These are phyloP conservation scores for Cryptococcus sp. DNA, from an alignment of 1,284 basidiomycete genomes.

Conservation along the genomic window DNA sequence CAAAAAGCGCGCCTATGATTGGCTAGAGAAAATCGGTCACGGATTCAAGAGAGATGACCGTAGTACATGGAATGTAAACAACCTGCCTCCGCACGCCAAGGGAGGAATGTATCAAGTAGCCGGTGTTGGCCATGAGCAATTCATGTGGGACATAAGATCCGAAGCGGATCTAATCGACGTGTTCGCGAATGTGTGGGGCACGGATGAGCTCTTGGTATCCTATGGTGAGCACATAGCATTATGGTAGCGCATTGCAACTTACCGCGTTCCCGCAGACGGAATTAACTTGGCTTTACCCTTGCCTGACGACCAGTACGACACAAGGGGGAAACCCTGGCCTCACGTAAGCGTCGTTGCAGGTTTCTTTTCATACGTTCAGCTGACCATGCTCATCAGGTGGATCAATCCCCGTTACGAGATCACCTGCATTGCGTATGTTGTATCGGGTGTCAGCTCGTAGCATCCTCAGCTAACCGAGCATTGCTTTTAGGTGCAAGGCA, in stretches of 20 bases:
- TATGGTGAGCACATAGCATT: slow-evolving; percentile 28
- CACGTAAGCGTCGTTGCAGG: slow-evolving; percentile 50
- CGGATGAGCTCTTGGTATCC: slow-evolving; percentile 49
- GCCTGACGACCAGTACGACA: slow-evolving; percentile 15
- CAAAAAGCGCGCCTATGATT: slow-evolving; percentile 20
- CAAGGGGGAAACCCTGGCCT: slow-evolving; percentile 36
- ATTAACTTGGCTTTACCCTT: slow-evolving; percentile 43
- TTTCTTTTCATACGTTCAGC: not conserved
- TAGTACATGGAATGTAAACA: slow-evolving; percentile 35
- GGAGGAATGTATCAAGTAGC: slow-evolving; percentile 20
- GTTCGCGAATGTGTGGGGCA: slow-evolving; percentile 51
- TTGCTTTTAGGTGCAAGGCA: slow-evolving; percentile 17
- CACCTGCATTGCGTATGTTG: slow-evolving; percentile 33
- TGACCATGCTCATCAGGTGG: slow-evolving; percentile 1
- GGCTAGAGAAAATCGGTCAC: slow-evolving; percentile 30
- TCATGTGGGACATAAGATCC: slow-evolving; percentile 49
- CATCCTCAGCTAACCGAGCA: too few species aligned
- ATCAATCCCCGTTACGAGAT: slow-evolving; percentile 28
- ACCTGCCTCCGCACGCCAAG: slow-evolving; percentile 1
- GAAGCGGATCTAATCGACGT: slow-evolving; percentile 45
- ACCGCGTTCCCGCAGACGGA: slow-evolving; percentile 10
- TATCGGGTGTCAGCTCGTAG: slow-evolving; percentile 24
- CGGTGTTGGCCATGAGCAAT: slow-evolving; percentile 48
- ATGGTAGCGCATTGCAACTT: not conserved
- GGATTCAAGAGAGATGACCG: slow-evolving; percentile 48